Conservation (phyloP, 2,329 filamentous ascomycete species). For the Ampelomyces quisqualis region DNA sequence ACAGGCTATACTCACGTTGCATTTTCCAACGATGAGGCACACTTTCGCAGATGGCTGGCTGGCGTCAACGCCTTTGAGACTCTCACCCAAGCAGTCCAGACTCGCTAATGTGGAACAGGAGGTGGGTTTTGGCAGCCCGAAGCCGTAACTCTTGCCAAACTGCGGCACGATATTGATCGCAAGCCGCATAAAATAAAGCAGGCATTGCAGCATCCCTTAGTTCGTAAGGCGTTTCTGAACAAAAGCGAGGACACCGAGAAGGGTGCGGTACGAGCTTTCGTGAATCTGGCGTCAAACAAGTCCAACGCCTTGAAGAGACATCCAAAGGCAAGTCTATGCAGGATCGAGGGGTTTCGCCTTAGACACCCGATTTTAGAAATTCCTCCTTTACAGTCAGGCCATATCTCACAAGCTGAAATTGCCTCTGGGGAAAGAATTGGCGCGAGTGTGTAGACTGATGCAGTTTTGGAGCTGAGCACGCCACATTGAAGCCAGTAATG, state of each 20-base stretch:
- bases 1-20: too few species aligned
- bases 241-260: conserved; percentile 56
- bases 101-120: conserved; percentile 49
- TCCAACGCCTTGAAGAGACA: conserved; percentile 79
- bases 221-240: conserved; percentile 67
- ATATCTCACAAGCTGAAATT: too few species aligned
- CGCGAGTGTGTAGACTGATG: not conserved
- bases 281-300: conserved; percentile 57
- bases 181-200: conserved; percentile 69
- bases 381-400: too few species aligned
- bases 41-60: not conserved
- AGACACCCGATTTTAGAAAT: too few species aligned
- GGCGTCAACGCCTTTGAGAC: not conserved
- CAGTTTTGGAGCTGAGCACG: not conserved
- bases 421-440: too few species aligned
- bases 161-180: conserved; percentile 75
- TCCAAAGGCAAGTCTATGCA: conserved; percentile 66
- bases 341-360: too few species aligned
- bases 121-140: conserved; percentile 83
- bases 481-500: too few species aligned
- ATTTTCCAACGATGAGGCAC: too few species aligned
- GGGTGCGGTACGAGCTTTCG: conserved; percentile 68
- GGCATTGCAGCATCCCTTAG: conserved; percentile 60
- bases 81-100: not conserved
- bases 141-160: conserved; percentile 60